phyloP scores from a whole-genome alignment of 352 stramenopile species.

The Pythium phragmiticola region DNA sequence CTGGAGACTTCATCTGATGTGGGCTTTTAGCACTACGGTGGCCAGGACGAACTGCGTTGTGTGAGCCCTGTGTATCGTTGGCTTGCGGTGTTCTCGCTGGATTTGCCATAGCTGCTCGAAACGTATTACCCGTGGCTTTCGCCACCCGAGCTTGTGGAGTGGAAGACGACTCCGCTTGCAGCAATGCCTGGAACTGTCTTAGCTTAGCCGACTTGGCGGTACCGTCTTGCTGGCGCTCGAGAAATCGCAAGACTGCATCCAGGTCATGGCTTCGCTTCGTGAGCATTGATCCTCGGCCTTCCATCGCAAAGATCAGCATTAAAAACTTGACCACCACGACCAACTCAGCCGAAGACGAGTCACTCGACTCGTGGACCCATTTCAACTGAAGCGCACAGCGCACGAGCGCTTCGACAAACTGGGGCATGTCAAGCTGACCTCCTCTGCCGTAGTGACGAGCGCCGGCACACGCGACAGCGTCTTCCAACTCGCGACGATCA shows the following conservation, averaged over 20 bases:
- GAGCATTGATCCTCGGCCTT: slow-evolving; percentile 60
- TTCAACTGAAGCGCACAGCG: slow-evolving; percentile 47
- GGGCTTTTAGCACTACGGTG: background rate
- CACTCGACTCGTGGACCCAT: slow-evolving; percentile 35
- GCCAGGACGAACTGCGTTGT: background rate
- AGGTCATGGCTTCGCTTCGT: slow-evolving; percentile 58
- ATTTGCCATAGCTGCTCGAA: slow-evolving; percentile 7
- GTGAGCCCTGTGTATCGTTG: background rate
- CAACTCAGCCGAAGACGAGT: background rate
- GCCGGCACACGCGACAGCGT: slow-evolving; percentile 30
- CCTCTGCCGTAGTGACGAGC: slow-evolving; percentile 20
- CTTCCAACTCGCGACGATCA: slow-evolving; percentile 50
- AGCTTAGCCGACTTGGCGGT: slow-evolving; percentile 39
- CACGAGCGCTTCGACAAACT: slow-evolving; percentile 63
- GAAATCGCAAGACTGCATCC: slow-evolving; percentile 44
- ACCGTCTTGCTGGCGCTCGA: slow-evolving; percentile 40
- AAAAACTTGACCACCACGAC: slow-evolving; percentile 59
- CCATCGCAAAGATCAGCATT: slow-evolving; percentile 80
- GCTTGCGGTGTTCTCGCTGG: background rate
- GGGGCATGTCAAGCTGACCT: slow-evolving; percentile 44
- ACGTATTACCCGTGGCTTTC: background rate
- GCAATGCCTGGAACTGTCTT: slow-evolving; percentile 42
- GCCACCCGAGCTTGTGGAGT: background rate
- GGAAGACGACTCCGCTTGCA: slow-evolving; percentile 22
- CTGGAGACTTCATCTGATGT: background rate